Percentiles rank a stretch among this genome's conserved stretches.
Conservation (phyloP, 306 rosid species). For the Lablab purpureus region DNA sequence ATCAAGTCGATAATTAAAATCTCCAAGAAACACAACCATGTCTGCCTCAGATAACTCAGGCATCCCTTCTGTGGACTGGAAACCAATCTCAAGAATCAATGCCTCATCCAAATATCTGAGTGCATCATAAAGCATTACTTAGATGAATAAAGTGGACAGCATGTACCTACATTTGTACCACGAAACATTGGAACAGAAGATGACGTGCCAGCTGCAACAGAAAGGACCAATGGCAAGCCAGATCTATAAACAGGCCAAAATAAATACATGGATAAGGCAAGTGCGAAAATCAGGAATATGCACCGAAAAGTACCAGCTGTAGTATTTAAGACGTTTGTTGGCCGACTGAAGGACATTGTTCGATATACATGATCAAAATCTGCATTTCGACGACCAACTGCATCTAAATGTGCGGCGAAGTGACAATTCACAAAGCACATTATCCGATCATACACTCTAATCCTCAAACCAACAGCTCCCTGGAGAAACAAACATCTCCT, state of each 20-base stretch:
- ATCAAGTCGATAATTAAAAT: conserved; percentile 92
- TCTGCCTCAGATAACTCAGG: conserved; percentile 95
- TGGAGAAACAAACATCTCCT: conserved; percentile 60
- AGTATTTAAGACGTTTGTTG: conserved; percentile 64
- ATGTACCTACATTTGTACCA: conserved; percentile 75
- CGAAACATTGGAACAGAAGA: conserved; percentile 70
- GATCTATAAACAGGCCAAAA: conserved; percentile 69
- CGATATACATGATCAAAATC: conserved; percentile 94
- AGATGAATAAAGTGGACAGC: conserved; percentile 43
- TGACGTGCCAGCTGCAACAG: conserved; percentile 83
- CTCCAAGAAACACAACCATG: conserved; percentile 94
- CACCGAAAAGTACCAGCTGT: conserved; percentile 71
- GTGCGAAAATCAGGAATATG: conserved; percentile 58
- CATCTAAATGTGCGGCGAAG: conserved; percentile 98
- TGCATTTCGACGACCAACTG: conserved; percentile 91
- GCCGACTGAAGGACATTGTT: conserved; percentile 81
- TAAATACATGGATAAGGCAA: conserved; percentile 65
- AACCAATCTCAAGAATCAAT: conserved; percentile 57
- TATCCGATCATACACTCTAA: conserved; percentile 81
- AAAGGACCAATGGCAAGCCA: conserved; percentile 83
- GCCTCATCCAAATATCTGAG: conserved; percentile 43
- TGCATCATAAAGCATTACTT: conserved; percentile 36
- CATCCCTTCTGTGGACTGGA: conserved; percentile 67
- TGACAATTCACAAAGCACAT: conserved; percentile 97
- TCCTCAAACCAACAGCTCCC: conserved; percentile 99